Evolutionary conservation across 352 stramenopile species (phyloP), one percentile per base, ranked within the genome.

Genomic region (Globisporangium nunn): DNA sequence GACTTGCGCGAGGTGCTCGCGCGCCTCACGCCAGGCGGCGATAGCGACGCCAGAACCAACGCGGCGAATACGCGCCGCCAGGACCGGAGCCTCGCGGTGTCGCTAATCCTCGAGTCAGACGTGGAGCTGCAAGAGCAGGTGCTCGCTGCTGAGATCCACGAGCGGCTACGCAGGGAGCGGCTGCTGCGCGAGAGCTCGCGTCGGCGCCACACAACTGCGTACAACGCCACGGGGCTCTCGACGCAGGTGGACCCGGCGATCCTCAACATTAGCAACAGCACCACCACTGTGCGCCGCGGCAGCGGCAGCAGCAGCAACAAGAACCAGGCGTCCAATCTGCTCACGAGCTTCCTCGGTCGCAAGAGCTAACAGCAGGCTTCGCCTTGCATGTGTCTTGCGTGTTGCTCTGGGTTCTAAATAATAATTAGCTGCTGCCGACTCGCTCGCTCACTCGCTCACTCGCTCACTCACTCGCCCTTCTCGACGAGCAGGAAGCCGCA

Each of bases 401-500:
- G 31, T 40, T 44, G 29, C 23, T 59, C 6, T 8, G 33, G 33
- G 33, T 10, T 43, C 35, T 60, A 59, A 59, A 55, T 54, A 54
- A 54, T 58, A 52, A 30, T 52, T 15, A 23, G 43, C 14, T 12
- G 23, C 31, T 8, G 4, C 17, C 23, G 23, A 23, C 23, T 23
- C 23, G 23, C 33, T 37, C 33, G 10, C 1, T 63, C 43, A 58
- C 50, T 37, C 33, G 10, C 1, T 63, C 43, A 58, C 50, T 23
- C 23, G 23, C 33, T 37, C 33, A 37, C 1, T 63, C 43, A 58
- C 50, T 63, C 58, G 39, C 58, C 72, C 60, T 83, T 83, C 58
- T 83, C 73, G 18, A 83, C 75, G 28, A 80, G 73, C 40, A 83
- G 61, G 63, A 83, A 79, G 11, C 73, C 73, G 48, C 70, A 80